Evolutionary conservation across 1,284 basidiomycete genomes (phyloP).

Genomic region (Bondarzewia mesenterica): DNA sequence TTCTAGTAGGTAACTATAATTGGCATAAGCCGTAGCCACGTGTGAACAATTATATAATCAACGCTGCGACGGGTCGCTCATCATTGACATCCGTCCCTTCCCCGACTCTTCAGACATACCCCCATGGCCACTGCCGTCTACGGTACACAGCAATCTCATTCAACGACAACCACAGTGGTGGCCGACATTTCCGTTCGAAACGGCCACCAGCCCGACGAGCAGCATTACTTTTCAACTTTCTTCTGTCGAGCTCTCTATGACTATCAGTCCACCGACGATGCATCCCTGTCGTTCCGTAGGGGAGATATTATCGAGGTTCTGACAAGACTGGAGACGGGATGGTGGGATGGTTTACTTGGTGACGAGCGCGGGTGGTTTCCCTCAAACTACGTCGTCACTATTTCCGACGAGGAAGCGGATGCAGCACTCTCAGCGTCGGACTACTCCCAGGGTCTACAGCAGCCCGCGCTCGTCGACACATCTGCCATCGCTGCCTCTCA

Average conservation of each 20-base stretch:
- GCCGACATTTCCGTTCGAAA: slow-evolving; percentile 8
- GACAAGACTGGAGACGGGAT: slow-evolving; percentile 86
- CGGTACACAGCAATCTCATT: background rate
- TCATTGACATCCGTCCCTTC: background rate
- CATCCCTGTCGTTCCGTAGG: slow-evolving; percentile 81
- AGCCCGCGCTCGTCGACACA: slow-evolving; percentile 2
- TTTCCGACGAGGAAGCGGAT: slow-evolving; percentile 78
- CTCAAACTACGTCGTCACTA: slow-evolving; percentile 84
- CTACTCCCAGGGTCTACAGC: slow-evolving; percentile 6
- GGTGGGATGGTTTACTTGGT: slow-evolving; percentile 96
- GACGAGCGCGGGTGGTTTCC: slow-evolving; percentile 96
- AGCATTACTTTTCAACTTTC: slow-evolving; percentile 58
- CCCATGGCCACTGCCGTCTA: slow-evolving; percentile 6
- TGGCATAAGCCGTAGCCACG: no score
- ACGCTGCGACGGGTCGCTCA: background rate
- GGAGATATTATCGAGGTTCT: slow-evolving; percentile 94
- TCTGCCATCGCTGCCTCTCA: slow-evolving; percentile 2
- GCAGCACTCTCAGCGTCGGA: slow-evolving; percentile 38
- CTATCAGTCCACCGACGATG: slow-evolving; percentile 82
- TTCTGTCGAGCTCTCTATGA: slow-evolving; percentile 92
- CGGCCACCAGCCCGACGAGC: slow-evolving; percentile 28
- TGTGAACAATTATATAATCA: background rate
- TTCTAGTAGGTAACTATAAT: no score
- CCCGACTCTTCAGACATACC: background rate
- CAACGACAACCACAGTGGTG: slow-evolving; percentile 5